Evolutionary conservation across 2,329 filamentous ascomycete genomes (phyloP).

Genomic region (Cladosporium colombiae): DNA sequence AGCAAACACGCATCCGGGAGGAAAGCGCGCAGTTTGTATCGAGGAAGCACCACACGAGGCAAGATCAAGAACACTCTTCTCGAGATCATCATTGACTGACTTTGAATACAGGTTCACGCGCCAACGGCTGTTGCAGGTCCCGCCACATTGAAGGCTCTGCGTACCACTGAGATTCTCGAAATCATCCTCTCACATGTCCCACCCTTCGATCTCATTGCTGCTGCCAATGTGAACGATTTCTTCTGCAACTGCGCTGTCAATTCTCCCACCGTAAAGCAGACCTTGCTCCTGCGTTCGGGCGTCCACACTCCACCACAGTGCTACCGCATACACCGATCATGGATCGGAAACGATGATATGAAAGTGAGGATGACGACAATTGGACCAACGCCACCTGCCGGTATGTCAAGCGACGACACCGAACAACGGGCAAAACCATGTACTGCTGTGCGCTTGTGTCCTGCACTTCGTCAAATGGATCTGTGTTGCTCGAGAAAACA

Average conservation of each 20-base stretch:
- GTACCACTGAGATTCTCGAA: slow-evolving; percentile 34
- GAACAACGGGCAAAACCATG: background rate
- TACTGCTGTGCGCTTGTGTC: background rate
- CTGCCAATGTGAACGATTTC: background rate
- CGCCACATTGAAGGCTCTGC: slow-evolving; percentile 21
- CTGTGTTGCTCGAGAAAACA: background rate
- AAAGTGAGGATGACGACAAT: background rate
- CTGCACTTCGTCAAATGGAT: background rate
- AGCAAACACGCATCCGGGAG: background rate
- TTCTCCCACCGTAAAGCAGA: background rate
- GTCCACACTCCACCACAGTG: background rate
- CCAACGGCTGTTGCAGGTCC: background rate
- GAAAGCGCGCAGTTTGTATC: background rate
- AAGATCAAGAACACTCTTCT: background rate
- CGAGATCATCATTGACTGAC: background rate
- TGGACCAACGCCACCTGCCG: background rate
- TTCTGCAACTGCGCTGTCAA: background rate
- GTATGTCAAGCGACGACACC: background rate
- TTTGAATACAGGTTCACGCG: background rate
- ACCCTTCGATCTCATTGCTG: slow-evolving; percentile 6
- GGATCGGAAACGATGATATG: background rate
- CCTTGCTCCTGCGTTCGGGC: background rate
- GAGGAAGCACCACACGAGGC: background rate
- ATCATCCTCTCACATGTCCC: slow-evolving; percentile 22
- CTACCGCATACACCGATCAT: background rate